Evolutionary conservation across 352 stramenopile genomes (phyloP), one percentile per base, ranked within the genome.

Genomic region (Halophytophthora polymorphica): DNA sequence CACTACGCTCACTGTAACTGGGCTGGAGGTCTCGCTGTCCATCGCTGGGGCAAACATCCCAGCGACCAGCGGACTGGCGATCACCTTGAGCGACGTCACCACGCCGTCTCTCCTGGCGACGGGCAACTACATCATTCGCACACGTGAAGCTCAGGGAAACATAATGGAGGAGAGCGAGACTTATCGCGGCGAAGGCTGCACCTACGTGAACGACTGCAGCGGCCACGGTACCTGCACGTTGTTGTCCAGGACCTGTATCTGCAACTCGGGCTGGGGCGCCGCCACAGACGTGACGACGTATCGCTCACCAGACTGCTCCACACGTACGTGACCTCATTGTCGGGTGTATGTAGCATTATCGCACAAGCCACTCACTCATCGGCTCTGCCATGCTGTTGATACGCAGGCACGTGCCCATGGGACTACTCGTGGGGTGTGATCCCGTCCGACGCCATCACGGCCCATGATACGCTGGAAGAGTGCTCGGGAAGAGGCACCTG

Each of bases 401-500:
- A 56, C 51, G 21, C 56, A 83, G 79, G 75, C 18, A 70, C 82
- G 6, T 89, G 81, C 53, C 72, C 77, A 15, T 58, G 69, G 6
- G 64, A 75, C 6, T 69, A 66, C 23, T 71, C 67, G 15, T 91
- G 80, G 80, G 82, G 56, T 28, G 67, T 61, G 17, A 64, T 89
- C 34, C 77, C 76, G 3, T 73, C 45, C 1, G 45, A 58, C 25
- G 39, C 57, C 2, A 58, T 45, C 5, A 82, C 69, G 19, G 67
- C 56, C 10, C 81, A 89, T 44, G 36, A 71, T 11, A 34, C 63
- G 0, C 19, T 82, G 6, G 65, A 80, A 37, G 90, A 98, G 65
- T 98, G 90, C 56, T 94, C 85, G 2, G 86, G 85, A n/a, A 86
- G 89, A 58, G 90, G 90, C 0, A 58, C 73, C 2, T 98, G 91